Evolutionary conservation across 106 monocot species (phyloP).

Genomic region (Acorus calamus): DNA sequence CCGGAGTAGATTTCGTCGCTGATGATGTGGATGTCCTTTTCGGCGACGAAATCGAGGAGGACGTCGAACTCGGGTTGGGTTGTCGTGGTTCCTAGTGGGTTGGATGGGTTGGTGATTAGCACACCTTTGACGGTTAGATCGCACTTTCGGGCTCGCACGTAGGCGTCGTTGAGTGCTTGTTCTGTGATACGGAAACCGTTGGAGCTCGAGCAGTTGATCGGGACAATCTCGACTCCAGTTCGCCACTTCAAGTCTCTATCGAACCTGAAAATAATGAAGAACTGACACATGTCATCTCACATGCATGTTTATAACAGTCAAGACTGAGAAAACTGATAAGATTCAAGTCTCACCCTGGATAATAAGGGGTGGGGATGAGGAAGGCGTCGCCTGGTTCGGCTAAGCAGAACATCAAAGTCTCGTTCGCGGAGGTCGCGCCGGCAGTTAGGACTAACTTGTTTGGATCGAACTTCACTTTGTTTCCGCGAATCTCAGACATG

Average conservation of each 20-base stretch:
- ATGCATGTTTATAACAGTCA: not conserved
- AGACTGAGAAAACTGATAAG: not conserved
- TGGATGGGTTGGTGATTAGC: not conserved
- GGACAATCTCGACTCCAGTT: conserved; percentile 1
- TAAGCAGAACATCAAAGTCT: conserved; percentile 73
- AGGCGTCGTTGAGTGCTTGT: conserved; percentile 3
- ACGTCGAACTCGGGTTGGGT: too few species aligned
- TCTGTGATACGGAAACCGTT: conserved; percentile 7
- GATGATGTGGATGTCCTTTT: not conserved
- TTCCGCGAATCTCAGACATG: conserved; percentile 51
- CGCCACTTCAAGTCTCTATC: conserved; percentile 76
- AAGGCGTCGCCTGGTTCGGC: conserved; percentile 65
- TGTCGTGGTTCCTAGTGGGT: not conserved
- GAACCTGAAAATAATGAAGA: conserved; percentile 30
- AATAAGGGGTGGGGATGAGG: conserved; percentile 79
- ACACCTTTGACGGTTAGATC: too few species aligned
- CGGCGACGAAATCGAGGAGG: too few species aligned
- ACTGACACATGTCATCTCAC: not conserved
- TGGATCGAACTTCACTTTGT: conserved; percentile 50
- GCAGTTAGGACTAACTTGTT: conserved; percentile 62
- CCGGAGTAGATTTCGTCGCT: too few species aligned
- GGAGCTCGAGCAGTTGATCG: conserved; percentile 1
- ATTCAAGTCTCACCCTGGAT: conserved; percentile 50
- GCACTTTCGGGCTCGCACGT: too few species aligned
- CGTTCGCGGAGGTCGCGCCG: conserved; percentile 76